A percentile compares a stretch with the other conserved stretches of the same genome.
These are phyloP conservation scores for Galerina sulciceps DNA, from an alignment of 768 basidiomycete species.

Conservation along the genomic window DNA sequence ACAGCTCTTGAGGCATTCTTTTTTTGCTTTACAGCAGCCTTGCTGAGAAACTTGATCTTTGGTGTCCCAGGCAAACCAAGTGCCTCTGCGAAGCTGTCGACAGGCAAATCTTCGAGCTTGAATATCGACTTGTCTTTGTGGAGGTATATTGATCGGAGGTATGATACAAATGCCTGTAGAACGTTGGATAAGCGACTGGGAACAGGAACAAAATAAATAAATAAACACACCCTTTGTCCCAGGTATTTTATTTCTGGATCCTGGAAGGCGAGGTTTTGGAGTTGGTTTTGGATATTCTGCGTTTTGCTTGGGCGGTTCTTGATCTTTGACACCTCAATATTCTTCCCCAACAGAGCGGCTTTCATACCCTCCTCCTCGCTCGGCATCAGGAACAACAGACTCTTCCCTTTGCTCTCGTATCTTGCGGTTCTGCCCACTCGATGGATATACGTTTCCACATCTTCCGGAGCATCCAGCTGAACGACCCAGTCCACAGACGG, in stretches of 20 bases:
- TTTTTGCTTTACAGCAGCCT: slow-evolving; percentile 69
- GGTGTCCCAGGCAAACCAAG: slow-evolving; percentile 94
- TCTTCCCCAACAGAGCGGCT: slow-evolving; percentile 69
- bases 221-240: slow-evolving; percentile 77
- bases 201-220: neutral
- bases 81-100: slow-evolving; percentile 84
- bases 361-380: slow-evolving; percentile 95
- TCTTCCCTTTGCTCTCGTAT: slow-evolving; percentile 90
- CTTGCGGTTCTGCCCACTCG: slow-evolving; percentile 95
- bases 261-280: slow-evolving; percentile 93
- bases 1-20: slow-evolving; percentile 71
- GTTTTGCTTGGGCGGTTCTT: slow-evolving; percentile 91
- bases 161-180: slow-evolving; percentile 89
- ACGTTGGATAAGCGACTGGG: neutral
- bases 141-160: slow-evolving; percentile 88
- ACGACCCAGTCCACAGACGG: slow-evolving; percentile 97
- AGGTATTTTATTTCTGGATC: slow-evolving; percentile 98
- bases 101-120: slow-evolving; percentile 81
- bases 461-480: slow-evolving; percentile 95
- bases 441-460: slow-evolving; percentile 97
- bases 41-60: slow-evolving; percentile 86
- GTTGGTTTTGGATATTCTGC: slow-evolving; percentile 79
- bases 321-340: slow-evolving; percentile 74
- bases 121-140: slow-evolving; percentile 96
- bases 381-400: slow-evolving; percentile 80